Conservation (phyloP, 441 rosid genomes). For the Arabidopsis lyrata region DNA sequence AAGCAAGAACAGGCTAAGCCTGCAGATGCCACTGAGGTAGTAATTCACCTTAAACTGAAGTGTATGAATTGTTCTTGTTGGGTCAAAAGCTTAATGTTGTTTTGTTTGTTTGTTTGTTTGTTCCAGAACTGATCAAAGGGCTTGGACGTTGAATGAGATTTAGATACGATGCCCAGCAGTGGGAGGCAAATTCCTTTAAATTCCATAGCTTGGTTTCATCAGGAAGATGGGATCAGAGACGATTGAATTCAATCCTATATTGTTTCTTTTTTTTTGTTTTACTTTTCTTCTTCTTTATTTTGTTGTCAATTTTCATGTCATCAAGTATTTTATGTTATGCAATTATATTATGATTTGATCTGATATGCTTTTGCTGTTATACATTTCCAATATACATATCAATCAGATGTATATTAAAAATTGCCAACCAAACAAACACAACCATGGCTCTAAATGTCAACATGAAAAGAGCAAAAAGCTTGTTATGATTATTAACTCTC, state of each 20-base stretch:
- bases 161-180: conserved; percentile 29
- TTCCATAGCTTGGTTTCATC: conserved; percentile 40
- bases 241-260: conserved; percentile 16
- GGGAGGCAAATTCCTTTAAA: conserved; percentile 26
- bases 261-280: conserved; percentile 21
- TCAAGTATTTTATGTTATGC: conserved; percentile 31
- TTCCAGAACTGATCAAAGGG: conserved; percentile 40
- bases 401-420: not conserved
- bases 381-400: conserved; percentile 2
- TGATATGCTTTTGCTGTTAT: conserved; percentile 13
- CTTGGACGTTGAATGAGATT: conserved; percentile 33
- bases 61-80: not conserved
- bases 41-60: not conserved
- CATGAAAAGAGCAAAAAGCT: conserved; percentile 20
- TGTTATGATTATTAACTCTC: conserved; percentile 5
- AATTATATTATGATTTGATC: conserved; percentile 28
- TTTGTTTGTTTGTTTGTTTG: conserved; percentile 14
- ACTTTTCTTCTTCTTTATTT: conserved; percentile 11
- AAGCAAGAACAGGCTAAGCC: conserved; percentile 59
- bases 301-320: conserved; percentile 26
- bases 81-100: not conserved
- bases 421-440: not conserved
- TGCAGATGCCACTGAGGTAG: conserved; percentile 76
- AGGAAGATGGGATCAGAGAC: conserved; percentile 35
- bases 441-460: conserved; percentile 4